Evolutionary conservation across 2,329 filamentous ascomycete genomes (phyloP), one percentile per base, ranked within the genome.

Genomic region (Pseudocercospora fijiensis): DNA sequence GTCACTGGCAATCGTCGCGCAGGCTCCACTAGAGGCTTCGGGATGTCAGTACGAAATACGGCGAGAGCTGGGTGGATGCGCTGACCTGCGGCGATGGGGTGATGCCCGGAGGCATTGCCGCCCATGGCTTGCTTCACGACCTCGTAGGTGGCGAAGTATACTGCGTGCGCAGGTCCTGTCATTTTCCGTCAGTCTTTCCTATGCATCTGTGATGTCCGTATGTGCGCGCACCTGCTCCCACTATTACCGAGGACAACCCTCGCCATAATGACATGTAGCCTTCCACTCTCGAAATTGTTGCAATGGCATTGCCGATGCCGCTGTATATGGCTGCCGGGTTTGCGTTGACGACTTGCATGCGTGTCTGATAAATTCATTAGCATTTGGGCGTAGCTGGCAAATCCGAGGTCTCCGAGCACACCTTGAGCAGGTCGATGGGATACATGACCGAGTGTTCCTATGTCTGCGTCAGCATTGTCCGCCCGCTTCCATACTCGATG

Each of bases 371-470:
- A 20, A 18, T 37, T 37, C 41, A 58, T 64, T 57, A 66, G 57
- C 43, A 56, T 67, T 5, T 45, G 43, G 59, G 49, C 56, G 53
- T 55, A 41, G 58, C 58, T 61, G 51, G 51, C 33, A 13, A 28
- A 51, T 55, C 49, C 62, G 26, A 26, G 10, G 45, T 33, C 22
- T 58, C 49, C 63, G 43, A 58, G 74, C 82, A 69, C 78, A 97
- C 95, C 90, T 99, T 99, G 76, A 99, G 90, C 71, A 96, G 87
- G 81, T 99, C 95, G 76, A 99, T 90, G 20, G 95, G 95, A 77
- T 99, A 99, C 95, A 99, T 98, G 74, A 96, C 93, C 64, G 94
- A 96, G 79, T 98, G 94, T 82, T 98, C 94, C 93, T 97, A 71
- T 58, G 65, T 64, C 49, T 62, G 10, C 63, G 51, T 69, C 63